Evolutionary conservation across 768 basidiomycete genomes (phyloP).

Genomic region (Coprinopsis strossmayeri): DNA sequence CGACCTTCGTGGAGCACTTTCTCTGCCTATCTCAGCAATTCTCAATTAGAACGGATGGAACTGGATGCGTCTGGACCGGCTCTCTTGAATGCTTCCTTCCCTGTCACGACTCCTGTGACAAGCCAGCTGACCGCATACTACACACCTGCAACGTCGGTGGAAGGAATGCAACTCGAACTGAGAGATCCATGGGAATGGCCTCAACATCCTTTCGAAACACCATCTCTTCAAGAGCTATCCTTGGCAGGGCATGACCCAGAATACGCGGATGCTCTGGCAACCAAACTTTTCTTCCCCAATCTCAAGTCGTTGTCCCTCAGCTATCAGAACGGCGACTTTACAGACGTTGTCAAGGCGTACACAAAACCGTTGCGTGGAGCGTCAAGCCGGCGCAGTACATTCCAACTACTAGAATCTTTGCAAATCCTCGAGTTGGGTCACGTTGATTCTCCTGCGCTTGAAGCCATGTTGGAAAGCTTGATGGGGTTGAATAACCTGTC

Average conservation of each 20-base stretch:
- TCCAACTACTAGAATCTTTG: conserved; percentile 43
- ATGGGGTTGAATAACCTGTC: conserved; percentile 35
- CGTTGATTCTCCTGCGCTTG: conserved; percentile 19
- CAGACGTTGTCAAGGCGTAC: conserved; percentile 39
- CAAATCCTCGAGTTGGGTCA: conserved; percentile 48
- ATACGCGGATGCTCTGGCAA: conserved; percentile 32
- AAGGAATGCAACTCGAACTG: conserved; percentile 17
- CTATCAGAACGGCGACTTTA: conserved; percentile 49
- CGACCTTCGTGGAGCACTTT: conserved; percentile 56
- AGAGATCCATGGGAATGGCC: conserved; percentile 36
- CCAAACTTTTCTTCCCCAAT: conserved; percentile 33
- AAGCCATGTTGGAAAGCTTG: conserved; percentile 41
- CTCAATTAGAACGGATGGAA: conserved; percentile 46
- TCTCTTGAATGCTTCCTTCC: conserved; percentile 12
- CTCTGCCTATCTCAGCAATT: conserved; percentile 40
- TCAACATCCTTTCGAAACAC: conserved; percentile 27
- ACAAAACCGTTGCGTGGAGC: conserved; percentile 30
- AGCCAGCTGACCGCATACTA: not conserved
- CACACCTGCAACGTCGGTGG: conserved; percentile 18
- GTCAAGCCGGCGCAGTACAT: conserved; percentile 30
- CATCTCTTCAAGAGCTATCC: conserved; percentile 31
- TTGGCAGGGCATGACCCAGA: conserved; percentile 33
- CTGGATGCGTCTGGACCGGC: conserved; percentile 54
- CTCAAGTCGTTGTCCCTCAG: conserved; percentile 44
- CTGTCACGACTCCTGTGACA: conserved; percentile 7